These are phyloP conservation scores for Volvox africanus DNA, from an alignment of 139 green algal species.

Conservation along the genomic window DNA sequence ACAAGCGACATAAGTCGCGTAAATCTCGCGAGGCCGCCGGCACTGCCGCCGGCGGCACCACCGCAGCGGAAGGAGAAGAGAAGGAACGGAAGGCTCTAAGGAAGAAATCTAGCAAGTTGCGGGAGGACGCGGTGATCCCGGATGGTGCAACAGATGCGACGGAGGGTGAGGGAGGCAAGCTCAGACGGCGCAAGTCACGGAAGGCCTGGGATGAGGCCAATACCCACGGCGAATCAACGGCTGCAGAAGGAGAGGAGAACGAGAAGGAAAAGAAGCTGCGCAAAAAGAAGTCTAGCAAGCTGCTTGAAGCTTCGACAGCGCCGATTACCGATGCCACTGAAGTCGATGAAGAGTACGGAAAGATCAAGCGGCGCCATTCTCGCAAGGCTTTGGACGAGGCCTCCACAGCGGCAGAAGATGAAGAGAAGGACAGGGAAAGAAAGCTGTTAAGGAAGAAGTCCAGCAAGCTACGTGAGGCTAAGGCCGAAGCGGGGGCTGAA, in stretches of 20 bases:
- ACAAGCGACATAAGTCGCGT: neutral
- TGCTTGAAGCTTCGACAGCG: neutral
- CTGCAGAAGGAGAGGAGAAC: neutral
- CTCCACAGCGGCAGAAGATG: neutral
- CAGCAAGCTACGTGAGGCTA: neutral
- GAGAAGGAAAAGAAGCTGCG: neutral
- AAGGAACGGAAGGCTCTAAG: neutral
- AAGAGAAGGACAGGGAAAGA: neutral
- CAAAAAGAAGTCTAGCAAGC: neutral
- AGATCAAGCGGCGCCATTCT: neutral
- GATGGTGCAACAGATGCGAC: too few relatives aligned
- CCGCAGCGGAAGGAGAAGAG: neutral
- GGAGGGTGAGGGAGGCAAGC: neutral
- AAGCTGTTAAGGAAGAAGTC: neutral
- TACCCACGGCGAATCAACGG: neutral
- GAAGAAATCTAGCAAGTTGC: slow-evolving; percentile 1
- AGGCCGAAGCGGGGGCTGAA: neutral
- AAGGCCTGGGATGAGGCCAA: neutral
- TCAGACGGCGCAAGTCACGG: neutral
- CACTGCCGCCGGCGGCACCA: neutral
- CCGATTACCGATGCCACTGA: too few relatives aligned
- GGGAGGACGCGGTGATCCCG: neutral
- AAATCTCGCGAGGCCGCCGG: neutral
- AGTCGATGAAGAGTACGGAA: neutral
- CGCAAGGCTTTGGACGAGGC: neutral